These are phyloP conservation scores for Ramularia collo-cygni DNA, from an alignment of 2,329 filamentous ascomycete species.

Conservation along the genomic window DNA sequence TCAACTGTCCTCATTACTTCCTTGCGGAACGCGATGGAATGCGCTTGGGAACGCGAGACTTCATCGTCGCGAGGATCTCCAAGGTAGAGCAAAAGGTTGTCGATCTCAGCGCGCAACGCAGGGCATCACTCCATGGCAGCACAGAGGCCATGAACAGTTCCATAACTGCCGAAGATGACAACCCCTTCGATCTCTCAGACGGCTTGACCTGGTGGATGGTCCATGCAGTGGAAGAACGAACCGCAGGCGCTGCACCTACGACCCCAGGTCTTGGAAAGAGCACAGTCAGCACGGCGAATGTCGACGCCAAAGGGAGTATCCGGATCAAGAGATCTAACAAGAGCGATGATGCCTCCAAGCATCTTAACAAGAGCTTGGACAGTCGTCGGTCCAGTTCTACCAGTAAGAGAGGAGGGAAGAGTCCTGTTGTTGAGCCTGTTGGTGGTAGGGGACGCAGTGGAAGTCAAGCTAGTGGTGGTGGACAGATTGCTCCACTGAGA, in stretches of 20 bases:
- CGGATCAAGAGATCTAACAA: conserved; percentile 39
- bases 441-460: too few species aligned
- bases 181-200: conserved; percentile 93
- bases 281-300: conserved; percentile 79
- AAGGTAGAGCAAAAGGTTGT: conserved; percentile 90
- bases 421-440: too few species aligned
- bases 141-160: conserved; percentile 42
- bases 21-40: conserved; percentile 87
- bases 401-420: conserved; percentile 79
- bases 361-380: conserved; percentile 74
- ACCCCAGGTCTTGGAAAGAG: conserved; percentile 88
- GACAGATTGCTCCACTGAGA: too few species aligned
- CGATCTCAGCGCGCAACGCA: conserved; percentile 57
- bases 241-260: conserved; percentile 63
- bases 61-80: conserved; percentile 90
- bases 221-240: conserved; percentile 85
- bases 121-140: conserved; percentile 49
- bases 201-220: conserved; percentile 94
- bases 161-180: conserved; percentile 66
- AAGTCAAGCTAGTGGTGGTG: too few species aligned
- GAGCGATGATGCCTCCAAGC: conserved; percentile 41
- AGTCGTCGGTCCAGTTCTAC: conserved; percentile 82
- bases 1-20: conserved; percentile 95
- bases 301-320: conserved; percentile 72
- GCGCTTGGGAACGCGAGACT: conserved; percentile 76